Percentiles rank a stretch among this genome's conserved stretches.
These are phyloP conservation scores for Cryphonectria parasitica DNA, from an alignment of 2,329 filamentous ascomycete genomes.

Conservation along the genomic window DNA sequence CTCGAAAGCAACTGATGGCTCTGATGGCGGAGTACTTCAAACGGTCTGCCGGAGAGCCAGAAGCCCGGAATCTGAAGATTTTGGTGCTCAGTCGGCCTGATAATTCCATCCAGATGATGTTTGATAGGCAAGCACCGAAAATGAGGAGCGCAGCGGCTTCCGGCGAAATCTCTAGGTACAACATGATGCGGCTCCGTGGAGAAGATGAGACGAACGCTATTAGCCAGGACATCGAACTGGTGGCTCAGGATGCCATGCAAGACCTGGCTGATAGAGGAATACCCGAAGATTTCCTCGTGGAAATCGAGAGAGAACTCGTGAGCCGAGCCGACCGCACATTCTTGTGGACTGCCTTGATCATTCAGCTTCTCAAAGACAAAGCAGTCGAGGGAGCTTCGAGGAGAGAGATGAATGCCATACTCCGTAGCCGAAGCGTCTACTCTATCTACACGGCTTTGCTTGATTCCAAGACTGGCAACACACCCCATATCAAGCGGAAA, in stretches of 20 bases:
- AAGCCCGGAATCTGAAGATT: background rate
- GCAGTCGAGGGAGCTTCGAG: background rate
- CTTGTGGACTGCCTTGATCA: background rate
- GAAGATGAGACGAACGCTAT: background rate
- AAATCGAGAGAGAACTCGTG: background rate
- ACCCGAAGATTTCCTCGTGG: background rate
- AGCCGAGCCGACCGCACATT: background rate
- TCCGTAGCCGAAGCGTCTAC: background rate
- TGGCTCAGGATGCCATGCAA: background rate
- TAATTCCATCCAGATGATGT: background rate
- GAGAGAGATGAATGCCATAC: background rate
- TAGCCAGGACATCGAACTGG: background rate
- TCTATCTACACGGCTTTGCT: background rate
- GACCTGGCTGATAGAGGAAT: background rate
- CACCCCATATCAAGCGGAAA: background rate
- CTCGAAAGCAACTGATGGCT: slow-evolving; percentile 20
- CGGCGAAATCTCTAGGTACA: background rate
- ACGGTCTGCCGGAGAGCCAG: background rate
- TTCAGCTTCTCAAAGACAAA: background rate
- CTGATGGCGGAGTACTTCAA: slow-evolving; percentile 23
- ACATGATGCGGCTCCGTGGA: background rate
- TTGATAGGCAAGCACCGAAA: background rate
- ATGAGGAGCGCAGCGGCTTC: background rate
- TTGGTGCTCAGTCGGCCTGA: background rate
- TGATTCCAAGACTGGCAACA: background rate